Evolutionary conservation across 2,329 filamentous ascomycete genomes (phyloP), one percentile per base, ranked within the genome.

Genomic region (Sarocladium oryzae): DNA sequence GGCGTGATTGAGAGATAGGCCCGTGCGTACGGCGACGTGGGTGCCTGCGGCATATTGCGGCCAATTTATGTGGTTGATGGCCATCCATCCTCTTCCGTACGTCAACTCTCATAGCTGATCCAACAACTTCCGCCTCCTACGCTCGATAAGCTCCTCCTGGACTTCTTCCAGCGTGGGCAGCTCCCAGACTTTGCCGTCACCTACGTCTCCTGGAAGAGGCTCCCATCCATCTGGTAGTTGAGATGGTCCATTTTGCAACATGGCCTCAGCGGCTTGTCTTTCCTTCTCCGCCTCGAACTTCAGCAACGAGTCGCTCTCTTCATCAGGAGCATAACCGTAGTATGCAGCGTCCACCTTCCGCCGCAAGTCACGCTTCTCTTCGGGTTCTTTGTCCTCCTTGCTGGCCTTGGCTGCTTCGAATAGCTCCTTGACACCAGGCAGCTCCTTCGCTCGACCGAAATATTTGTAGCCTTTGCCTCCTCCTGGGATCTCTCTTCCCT

Each of bases 341-440:
- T 99, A 99, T 28, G 85, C 86, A 11, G 93, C 93, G 69, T 99
- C 89, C 8, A 99, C 91, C 59, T 85, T 81, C 69, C 81, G 84
- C 54, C 85, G 72, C 59, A 90, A 65, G 60, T 89, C 87, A 49
- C 82, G 81, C 59, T 86, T 76, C 54, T 79, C 78, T 62, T 89
- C 85, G 8, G 82, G 69, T 2, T 36, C 5, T 61, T 84, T 85
- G 54, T 84, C 78, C 2, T 74, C 75, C n/a, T 69, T 66, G 56
- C 77, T 73, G 54, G 77, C 74, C 56, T 75, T 73, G 1, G 88
- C 86, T 1, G 87, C 86, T 61, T 96, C 91, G 63, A 96, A 95
- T 66, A 99, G 74, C 73, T 99, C 93, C 69, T 96, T 96, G 5
- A 99, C 93, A 49, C 93, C 93, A 0, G 93, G 93, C 30, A 99